Conservation (phyloP, 805 yeast genomes). For the Ogataea populi-albae region DNA sequence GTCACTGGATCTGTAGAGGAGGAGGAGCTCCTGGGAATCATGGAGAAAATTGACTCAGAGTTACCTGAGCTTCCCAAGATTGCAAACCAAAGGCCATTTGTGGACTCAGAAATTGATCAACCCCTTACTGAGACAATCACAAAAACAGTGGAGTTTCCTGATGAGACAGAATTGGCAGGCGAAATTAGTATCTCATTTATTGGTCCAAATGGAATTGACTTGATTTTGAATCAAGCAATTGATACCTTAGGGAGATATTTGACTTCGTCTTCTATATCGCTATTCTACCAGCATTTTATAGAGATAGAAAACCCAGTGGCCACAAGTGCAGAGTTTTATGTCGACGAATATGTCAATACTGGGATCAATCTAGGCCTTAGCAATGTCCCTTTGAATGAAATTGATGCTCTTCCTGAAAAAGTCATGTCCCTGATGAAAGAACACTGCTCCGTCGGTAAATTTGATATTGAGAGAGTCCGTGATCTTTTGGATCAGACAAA, state of each 20-base stretch:
- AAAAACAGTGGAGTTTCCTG: conserved; percentile 75
- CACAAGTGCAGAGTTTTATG: conserved; percentile 61
- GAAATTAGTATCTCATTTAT: conserved; percentile 74
- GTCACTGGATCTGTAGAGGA: conserved; percentile 86
- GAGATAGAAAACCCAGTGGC: conserved; percentile 84
- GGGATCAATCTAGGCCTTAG: conserved; percentile 55
- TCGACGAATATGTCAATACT: conserved; percentile 69
- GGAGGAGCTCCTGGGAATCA: conserved; percentile 56
- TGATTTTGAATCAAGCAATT: conserved; percentile 60
- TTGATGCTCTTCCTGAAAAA: conserved; percentile 51
- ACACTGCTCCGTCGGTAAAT: conserved; percentile 46
- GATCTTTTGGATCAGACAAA: conserved; percentile 66
- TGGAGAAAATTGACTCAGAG: conserved; percentile 59
- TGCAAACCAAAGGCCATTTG: conserved; percentile 66
- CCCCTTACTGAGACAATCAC: conserved; percentile 38
- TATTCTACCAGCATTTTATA: conserved; percentile 66
- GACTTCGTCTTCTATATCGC: conserved; percentile 73
- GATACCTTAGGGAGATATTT: conserved; percentile 71
- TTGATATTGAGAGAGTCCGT: conserved; percentile 64
- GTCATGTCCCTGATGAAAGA: conserved; percentile 49
- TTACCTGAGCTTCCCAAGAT: conserved; percentile 42
- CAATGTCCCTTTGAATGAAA: conserved; percentile 72
- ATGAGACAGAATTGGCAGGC: conserved; percentile 81
- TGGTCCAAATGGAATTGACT: conserved; percentile 64
- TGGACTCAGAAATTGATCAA: conserved; percentile 57